Conservation (phyloP, 768 basidiomycete genomes). For the Mycena capillaripes region DNA sequence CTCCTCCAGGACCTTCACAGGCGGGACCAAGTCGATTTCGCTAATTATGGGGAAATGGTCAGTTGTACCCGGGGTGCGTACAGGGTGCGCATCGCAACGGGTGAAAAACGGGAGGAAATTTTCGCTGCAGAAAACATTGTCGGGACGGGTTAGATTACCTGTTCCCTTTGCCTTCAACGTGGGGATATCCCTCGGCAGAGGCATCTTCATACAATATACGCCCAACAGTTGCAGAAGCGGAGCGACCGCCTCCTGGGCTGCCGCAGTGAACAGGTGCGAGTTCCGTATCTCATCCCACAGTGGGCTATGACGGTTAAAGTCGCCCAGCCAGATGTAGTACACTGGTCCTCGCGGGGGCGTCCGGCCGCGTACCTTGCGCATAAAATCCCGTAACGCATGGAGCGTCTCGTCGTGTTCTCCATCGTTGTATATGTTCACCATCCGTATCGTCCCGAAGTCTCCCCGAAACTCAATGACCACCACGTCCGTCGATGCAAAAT, state of each 20-base stretch:
- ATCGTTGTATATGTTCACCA: constrained; percentile 58
- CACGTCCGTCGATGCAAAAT: constrained; percentile 36
- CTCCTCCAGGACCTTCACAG: not conserved
- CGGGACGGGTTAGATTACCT: not conserved
- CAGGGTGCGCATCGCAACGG: not conserved
- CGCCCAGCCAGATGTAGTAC: constrained; percentile 48
- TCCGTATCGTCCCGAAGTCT: constrained; percentile 32
- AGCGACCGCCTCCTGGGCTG: constrained; percentile 17
- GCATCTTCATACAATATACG: not conserved
- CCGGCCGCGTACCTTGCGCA: not conserved
- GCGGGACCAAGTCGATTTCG: not conserved
- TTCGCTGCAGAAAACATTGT: constrained; percentile 11
- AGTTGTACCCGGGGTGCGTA: not conserved
- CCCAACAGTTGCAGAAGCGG: constrained; percentile 31
- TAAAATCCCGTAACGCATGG: constrained; percentile 19
- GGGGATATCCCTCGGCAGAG: not conserved
- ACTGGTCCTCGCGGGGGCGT: not conserved
- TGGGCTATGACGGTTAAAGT: constrained; percentile 54
- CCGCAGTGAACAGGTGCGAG: constrained; percentile 41
- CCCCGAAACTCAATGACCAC: constrained; percentile 40
- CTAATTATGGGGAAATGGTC: constrained; percentile 13
- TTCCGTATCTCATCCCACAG: constrained; percentile 53
- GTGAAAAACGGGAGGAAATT: not conserved
- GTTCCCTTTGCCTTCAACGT: constrained; percentile 1
- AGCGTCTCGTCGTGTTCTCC: constrained; percentile 40